A percentile compares a stretch with the other conserved stretches of the same genome.
Conservation (phyloP, 177 flowering plant species). For the Tripterygium wilfordii region DNA sequence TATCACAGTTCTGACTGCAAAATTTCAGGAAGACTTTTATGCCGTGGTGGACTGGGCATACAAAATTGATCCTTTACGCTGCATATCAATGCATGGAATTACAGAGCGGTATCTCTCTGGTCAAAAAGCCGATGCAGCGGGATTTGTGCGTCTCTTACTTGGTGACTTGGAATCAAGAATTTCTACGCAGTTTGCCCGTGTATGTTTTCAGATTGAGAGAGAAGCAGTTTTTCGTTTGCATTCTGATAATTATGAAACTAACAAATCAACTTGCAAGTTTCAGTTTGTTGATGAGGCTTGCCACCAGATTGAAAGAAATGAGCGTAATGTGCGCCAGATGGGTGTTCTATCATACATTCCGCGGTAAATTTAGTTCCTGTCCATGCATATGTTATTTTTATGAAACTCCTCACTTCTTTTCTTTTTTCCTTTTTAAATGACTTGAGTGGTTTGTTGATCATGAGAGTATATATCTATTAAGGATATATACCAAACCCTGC, state of each 20-base stretch:
- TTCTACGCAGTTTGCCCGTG: conserved; percentile 74
- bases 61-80: conserved; percentile 94
- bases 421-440: no score
- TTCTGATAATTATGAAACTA: no score
- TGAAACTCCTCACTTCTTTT: no score
- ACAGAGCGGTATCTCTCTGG: conserved; percentile 93
- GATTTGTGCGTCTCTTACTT: conserved; percentile 92
- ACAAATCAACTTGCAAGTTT: no score
- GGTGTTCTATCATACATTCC: conserved; percentile 92
- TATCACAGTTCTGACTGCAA: no score
- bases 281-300: conserved; percentile 99
- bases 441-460: no score
- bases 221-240: no score
- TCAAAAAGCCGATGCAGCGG: conserved; percentile 99
- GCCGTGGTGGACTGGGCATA: conserved; percentile 99
- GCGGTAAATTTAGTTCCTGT: no score
- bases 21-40: conserved; percentile 97
- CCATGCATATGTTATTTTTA: no score
- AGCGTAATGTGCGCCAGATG: conserved; percentile 75
- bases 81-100: conserved; percentile 97
- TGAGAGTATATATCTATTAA: no score
- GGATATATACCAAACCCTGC: no score
- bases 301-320: conserved; percentile 92
- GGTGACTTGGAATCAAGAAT: conserved; percentile 90
- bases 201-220: conserved; percentile 23